phyloP scores from a whole-genome alignment of 306 rosid species.

The Medicago arabica region DNA sequence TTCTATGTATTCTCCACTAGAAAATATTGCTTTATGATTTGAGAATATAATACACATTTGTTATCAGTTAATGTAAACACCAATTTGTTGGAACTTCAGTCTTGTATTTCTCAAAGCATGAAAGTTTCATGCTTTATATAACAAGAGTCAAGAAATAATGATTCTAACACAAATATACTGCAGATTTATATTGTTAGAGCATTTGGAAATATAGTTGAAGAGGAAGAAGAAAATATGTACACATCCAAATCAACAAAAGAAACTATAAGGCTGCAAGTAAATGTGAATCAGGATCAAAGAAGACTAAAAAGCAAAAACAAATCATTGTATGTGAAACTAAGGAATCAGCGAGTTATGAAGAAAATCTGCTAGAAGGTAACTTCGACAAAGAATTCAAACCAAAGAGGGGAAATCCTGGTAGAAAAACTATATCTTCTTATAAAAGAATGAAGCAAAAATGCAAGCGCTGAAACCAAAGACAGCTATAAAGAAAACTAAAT shows the following conservation, averaged over 20 bases:
- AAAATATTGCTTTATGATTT: background rate
- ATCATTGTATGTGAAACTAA: slow-evolving; percentile 21
- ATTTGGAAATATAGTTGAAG: slow-evolving; percentile 38
- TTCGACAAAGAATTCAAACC: slow-evolving; percentile 33
- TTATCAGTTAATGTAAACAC: background rate
- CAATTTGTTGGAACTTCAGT: background rate
- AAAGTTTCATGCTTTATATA: background rate
- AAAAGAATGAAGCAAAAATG: slow-evolving; percentile 18
- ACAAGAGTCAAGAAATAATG: slow-evolving; percentile 10
- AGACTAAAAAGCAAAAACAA: slow-evolving; percentile 36
- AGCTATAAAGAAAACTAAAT: slow-evolving; percentile 19
- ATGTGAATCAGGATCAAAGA: slow-evolving; percentile 15
- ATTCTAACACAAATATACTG: background rate
- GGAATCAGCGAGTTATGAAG: slow-evolving; percentile 41
- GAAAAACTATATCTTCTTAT: slow-evolving; percentile 29
- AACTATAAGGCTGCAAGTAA: background rate
- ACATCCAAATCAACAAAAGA: background rate
- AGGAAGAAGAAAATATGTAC: background rate
- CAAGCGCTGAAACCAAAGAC: slow-evolving; percentile 25
- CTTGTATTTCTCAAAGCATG: slow-evolving; percentile 25
- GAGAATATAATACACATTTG: background rate
- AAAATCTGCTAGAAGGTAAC: slow-evolving; percentile 25
- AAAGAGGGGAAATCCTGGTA: slow-evolving; percentile 9
- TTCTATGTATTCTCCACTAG: background rate
- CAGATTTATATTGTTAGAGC: slow-evolving; percentile 69